These are phyloP conservation scores for Ustilaginoidea virens DNA, from an alignment of 2,329 filamentous ascomycete genomes.

Conservation along the genomic window DNA sequence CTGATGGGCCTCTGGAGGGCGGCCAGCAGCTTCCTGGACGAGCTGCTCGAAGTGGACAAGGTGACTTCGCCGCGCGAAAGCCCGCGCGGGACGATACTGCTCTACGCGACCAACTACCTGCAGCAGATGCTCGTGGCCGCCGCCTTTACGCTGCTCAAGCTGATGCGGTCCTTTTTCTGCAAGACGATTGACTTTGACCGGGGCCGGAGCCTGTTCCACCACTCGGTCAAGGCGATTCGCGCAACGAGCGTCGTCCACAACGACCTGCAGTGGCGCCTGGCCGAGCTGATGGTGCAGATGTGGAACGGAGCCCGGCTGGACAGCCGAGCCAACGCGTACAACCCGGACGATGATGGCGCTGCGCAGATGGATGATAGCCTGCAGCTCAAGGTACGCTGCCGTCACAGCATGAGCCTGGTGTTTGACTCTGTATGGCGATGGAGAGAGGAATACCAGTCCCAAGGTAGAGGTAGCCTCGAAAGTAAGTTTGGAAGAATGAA, in stretches of 20 bases:
- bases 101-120: conserved; percentile 59
- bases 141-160: conserved; percentile 61
- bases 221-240: conserved; percentile 54
- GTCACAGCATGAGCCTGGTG: conserved; percentile 73
- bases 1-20: conserved; percentile 63
- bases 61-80: conserved; percentile 28
- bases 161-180: conserved; percentile 64
- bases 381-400: conserved; percentile 67
- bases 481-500: too few species aligned
- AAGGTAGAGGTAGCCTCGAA: conserved; percentile 54
- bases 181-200: conserved; percentile 54
- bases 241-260: conserved; percentile 62
- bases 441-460: conserved; percentile 63
- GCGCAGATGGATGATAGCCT: conserved; percentile 51
- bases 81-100: conserved; percentile 38
- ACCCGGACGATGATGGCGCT: conserved; percentile 32
- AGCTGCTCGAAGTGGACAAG: conserved; percentile 39
- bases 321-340: conserved; percentile 27
- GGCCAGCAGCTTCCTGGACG: conserved; percentile 53
- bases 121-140: conserved; percentile 78
- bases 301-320: conserved; percentile 57
- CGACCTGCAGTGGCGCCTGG: conserved; percentile 63
- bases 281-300: conserved; percentile 76
- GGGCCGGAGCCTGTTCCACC: conserved; percentile 53
- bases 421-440: conserved; percentile 79